These are phyloP conservation scores for Hordeum pubiflorum DNA, from an alignment of 202 grass and related monocot genomes.

Conservation along the genomic window DNA sequence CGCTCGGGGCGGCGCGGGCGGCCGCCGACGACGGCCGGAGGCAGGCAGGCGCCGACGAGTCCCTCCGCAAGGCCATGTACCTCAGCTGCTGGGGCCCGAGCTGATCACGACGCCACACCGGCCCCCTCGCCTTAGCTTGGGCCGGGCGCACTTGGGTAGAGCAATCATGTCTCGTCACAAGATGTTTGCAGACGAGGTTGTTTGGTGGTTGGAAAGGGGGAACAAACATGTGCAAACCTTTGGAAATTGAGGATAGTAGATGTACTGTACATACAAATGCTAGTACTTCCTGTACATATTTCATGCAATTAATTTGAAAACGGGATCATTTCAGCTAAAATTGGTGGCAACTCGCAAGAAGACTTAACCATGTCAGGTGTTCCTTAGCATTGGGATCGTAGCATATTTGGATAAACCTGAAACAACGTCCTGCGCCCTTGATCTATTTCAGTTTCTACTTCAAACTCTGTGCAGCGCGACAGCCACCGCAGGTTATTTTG, in stretches of 20 bases:
- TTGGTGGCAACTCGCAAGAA: too few species aligned
- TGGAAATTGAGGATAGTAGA: background rate
- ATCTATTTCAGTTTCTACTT: background rate
- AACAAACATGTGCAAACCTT: background rate
- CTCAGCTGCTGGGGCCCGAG: conserved; percentile 78
- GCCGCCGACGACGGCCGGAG: conserved; percentile 39
- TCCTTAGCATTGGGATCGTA: background rate
- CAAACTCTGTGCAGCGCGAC: background rate
- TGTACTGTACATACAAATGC: background rate
- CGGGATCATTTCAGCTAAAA: background rate
- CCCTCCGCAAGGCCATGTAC: conserved; percentile 76
- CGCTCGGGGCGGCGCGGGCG: conserved; percentile 33
- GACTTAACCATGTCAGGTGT: background rate
- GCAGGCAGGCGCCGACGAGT: conserved; percentile 54
- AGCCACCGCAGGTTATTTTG: background rate
- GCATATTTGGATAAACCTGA: background rate
- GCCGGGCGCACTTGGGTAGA: background rate
- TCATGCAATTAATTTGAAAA: background rate
- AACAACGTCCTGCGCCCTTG: background rate
- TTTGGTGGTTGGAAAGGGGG: background rate
- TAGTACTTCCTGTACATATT: background rate
- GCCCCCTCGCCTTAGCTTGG: background rate
- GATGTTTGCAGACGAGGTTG: background rate
- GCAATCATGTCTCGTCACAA: background rate
- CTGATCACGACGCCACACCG: background rate